Percentiles rank a stretch among this genome's conserved stretches.
Evolutionary conservation across 2,329 filamentous ascomycete genomes (phyloP).

Genomic region (Diaporthe amygdali): DNA sequence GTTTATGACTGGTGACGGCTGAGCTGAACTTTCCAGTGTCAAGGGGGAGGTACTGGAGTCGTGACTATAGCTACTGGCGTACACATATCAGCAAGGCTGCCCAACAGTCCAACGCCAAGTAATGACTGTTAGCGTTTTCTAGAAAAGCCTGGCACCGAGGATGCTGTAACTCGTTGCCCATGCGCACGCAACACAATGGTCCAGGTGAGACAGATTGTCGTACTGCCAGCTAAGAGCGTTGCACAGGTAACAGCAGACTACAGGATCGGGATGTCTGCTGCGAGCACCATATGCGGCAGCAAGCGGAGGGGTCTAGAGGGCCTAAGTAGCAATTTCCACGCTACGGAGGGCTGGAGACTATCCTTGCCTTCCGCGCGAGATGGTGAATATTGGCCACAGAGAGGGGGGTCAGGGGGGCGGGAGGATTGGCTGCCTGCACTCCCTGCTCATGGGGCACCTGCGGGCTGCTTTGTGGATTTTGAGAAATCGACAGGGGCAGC

Average conservation of each 20-base stretch:
- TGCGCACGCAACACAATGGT: slow-evolving; percentile 29
- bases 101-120: slow-evolving; percentile 30
- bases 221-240: slow-evolving; percentile 51
- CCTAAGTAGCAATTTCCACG: slow-evolving; percentile 23
- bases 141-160: slow-evolving; percentile 29
- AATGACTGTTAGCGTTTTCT: slow-evolving; percentile 24
- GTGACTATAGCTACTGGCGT: slow-evolving; percentile 56
- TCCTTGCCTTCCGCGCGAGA: slow-evolving; percentile 22
- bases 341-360: slow-evolving; percentile 23
- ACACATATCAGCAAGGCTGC: slow-evolving; percentile 35
- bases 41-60: slow-evolving; percentile 57
- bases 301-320: slow-evolving; percentile 21
- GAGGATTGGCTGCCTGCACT: slow-evolving; percentile 20
- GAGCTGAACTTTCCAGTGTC: slow-evolving; percentile 56
- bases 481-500: slow-evolving; percentile 11
- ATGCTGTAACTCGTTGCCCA: slow-evolving; percentile 31
- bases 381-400: not conserved
- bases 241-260: slow-evolving; percentile 46
- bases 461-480: not conserved
- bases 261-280: slow-evolving; percentile 44
- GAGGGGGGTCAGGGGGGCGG: not conserved
- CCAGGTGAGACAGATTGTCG: slow-evolving; percentile 37
- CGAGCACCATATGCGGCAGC: slow-evolving; percentile 34
- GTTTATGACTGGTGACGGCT: slow-evolving; percentile 54
- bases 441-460: slow-evolving; percentile 3